phyloP scores from a whole-genome alignment of 163 green algal genomes.

The Chlamydomonas reinhardtii region DNA sequence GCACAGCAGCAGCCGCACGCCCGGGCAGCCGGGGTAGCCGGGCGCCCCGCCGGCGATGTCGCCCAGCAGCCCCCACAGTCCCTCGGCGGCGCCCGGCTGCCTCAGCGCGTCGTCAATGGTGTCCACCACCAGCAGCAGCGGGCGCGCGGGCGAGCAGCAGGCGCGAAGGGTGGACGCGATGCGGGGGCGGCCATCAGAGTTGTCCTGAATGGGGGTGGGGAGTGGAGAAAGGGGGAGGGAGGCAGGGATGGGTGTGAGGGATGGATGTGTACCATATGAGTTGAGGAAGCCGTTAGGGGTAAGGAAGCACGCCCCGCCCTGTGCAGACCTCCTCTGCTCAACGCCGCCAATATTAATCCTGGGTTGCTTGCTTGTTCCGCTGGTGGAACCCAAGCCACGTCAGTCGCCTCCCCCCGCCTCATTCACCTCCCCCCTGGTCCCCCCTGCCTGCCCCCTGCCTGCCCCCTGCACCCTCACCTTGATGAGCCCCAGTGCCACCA shows the following conservation, averaged over 20 bases:
- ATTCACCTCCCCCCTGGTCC: too few relatives aligned
- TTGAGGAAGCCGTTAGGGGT: too few relatives aligned
- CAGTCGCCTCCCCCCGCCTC: too few relatives aligned
- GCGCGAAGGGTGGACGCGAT: constrained; percentile 26
- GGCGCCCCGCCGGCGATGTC: neutral
- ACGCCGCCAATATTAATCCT: too few relatives aligned
- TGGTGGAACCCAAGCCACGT: too few relatives aligned
- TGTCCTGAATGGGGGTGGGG: constrained; percentile 18
- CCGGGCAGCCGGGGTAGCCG: neutral
- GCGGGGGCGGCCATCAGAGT: constrained; percentile 14
- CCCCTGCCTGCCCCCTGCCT: neutral
- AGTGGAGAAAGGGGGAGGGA: neutral
- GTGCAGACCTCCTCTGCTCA: too few relatives aligned
- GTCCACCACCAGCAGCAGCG: constrained; percentile 45
- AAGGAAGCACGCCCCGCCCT: too few relatives aligned
- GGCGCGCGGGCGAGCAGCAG: constrained; percentile 26
- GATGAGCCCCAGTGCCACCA: constrained; percentile 33
- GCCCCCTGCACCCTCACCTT: constrained; percentile 7
- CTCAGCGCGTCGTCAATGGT: constrained; percentile 27
- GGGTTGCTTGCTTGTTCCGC: too few relatives aligned
- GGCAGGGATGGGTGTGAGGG: too few relatives aligned
- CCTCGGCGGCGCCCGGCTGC: constrained; percentile 18
- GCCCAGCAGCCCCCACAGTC: constrained; percentile 30
- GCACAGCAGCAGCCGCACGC: constrained; percentile 26
- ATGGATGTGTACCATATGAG: too few relatives aligned